These are phyloP conservation scores for Erysimum cheiranthoides DNA, from an alignment of 345 rosid species.

Conservation along the genomic window DNA sequence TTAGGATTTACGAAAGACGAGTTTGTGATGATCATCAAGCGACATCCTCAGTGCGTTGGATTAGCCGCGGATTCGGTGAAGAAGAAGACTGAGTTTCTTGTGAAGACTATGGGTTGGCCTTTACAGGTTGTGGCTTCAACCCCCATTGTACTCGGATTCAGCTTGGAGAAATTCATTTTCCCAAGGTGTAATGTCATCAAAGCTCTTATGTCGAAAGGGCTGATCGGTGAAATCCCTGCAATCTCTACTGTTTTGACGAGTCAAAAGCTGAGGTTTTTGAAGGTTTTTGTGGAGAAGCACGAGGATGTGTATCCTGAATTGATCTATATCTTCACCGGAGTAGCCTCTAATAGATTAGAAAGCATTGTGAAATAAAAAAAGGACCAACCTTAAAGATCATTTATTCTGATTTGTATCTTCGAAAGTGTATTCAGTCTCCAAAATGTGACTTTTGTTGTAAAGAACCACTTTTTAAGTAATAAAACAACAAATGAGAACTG, in stretches of 20 bases:
- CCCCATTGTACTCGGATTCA: conserved; percentile 36
- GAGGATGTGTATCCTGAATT: conserved; percentile 11
- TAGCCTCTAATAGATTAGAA: neutral
- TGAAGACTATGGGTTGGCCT: conserved; percentile 52
- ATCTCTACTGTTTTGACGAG: conserved; percentile 32
- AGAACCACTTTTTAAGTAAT: neutral
- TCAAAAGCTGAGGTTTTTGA: conserved; percentile 30
- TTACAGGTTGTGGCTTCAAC: conserved; percentile 20
- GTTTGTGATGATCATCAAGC: conserved; percentile 34
- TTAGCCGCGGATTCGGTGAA: conserved; percentile 39
- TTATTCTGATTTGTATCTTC: neutral
- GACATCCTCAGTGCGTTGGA: conserved; percentile 37
- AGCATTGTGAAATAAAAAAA: conserved; percentile 4
- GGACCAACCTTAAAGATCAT: neutral
- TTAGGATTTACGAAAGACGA: conserved; percentile 44
- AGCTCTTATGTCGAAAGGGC: conserved; percentile 42
- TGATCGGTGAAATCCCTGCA: conserved; percentile 28
- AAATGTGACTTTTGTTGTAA: conserved; percentile 26
- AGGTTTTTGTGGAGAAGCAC: conserved; percentile 25
- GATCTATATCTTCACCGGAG: conserved; percentile 24
- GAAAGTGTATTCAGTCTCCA: conserved; percentile 8
- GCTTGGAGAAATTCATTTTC: conserved; percentile 48
- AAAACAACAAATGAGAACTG: neutral
- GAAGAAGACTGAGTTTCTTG: conserved; percentile 46
- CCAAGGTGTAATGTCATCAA: conserved; percentile 47